Evolutionary conservation across 768 basidiomycete species (phyloP), one percentile per base, ranked within the genome.

Genomic region (Lactarius vividus): DNA sequence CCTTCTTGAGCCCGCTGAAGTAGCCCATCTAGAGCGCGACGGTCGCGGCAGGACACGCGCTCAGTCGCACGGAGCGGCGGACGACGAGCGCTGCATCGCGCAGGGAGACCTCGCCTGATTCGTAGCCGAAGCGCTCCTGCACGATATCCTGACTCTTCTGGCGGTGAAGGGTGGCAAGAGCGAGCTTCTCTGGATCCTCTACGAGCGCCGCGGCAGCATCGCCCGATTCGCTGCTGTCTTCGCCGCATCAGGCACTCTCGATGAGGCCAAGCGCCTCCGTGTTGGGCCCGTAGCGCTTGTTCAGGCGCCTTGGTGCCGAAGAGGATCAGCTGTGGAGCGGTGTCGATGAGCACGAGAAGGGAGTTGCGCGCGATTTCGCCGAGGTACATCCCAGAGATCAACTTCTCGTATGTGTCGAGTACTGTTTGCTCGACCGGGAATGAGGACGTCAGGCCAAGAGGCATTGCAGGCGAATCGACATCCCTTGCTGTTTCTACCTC

Each of bases 341-440:
- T 87, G 70, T 93, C 92, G 69, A 96, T 80, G 69, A 98, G 79
- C 57, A 92, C 84, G 37, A 94, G 81, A 59, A 98, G 81, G 71
- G 96, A 79, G 73, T 92, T 91, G 49, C 97, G 89, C 28, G 89
- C 84, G 68, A 98, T 85, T 77, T 98, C 96, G 63, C 97, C 97
- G 46, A 98, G 85, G 76, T 99, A 98, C 96, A 98, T 98, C 63
- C 96, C 96, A 2, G 94, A 97, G 70, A 99, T 91, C 78, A 96
- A 94, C 80, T 98, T 99, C 77, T 99, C 97, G 74, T 94, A 98
- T 26, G 87, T 86, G 71, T 89, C 89, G 28, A 98, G 83, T 0
- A 97, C 95, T 0, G 92, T 94, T 74, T 98, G 97, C 72, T 97
- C 94, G 31, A 98, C 97, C 2, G 97, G 97, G 80, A 98, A 97